Percentiles rank a stretch among this genome's conserved stretches.
These are phyloP conservation scores for Veloporphyrellus conicus DNA, from an alignment of 1,284 basidiomycete species.

Conservation along the genomic window DNA sequence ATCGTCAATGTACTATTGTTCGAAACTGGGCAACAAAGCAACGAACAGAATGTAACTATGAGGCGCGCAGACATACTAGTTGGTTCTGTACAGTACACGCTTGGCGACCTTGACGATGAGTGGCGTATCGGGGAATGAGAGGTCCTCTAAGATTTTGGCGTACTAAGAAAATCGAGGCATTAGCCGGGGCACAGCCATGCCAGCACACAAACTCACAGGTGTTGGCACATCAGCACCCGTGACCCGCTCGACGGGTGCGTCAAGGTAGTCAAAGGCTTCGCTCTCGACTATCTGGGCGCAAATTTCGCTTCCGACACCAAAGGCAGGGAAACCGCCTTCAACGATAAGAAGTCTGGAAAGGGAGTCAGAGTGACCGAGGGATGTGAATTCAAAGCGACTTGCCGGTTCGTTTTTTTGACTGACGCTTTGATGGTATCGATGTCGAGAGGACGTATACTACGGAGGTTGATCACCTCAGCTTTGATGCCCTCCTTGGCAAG, in stretches of 20 bases:
- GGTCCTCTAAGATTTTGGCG: conserved; percentile 80
- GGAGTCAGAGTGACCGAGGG: conserved; percentile 7
- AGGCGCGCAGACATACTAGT: conserved; percentile 42
- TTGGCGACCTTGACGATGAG: conserved; percentile 88
- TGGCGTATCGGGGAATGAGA: conserved; percentile 88
- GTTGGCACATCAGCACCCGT: conserved; percentile 97
- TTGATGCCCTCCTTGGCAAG: conserved; percentile 96
- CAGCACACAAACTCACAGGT: conserved; percentile 66
- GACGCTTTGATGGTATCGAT: conserved; percentile 94
- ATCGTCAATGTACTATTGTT: conserved; percentile 18
- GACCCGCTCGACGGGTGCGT: conserved; percentile 95
- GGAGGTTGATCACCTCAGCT: conserved; percentile 97
- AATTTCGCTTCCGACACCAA: conserved; percentile 98
- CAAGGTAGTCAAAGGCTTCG: conserved; percentile 94
- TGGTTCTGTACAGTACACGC: conserved; percentile 84
- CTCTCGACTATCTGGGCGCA: conserved; percentile 95
- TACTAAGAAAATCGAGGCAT: conserved; percentile 51
- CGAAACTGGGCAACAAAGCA: conserved; percentile 10
- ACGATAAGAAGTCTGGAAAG: conserved; percentile 76
- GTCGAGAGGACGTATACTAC: conserved; percentile 92
- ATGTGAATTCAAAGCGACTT: conserved; percentile 12
- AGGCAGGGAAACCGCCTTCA: conserved; percentile 98
- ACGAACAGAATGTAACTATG: conserved; percentile 10
- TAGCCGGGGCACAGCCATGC: neutral
- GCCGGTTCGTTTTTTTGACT: conserved; percentile 98